Evolutionary conservation across 108 stramenopile genomes (phyloP).

Genomic region (Parietichytrium sp.): DNA sequence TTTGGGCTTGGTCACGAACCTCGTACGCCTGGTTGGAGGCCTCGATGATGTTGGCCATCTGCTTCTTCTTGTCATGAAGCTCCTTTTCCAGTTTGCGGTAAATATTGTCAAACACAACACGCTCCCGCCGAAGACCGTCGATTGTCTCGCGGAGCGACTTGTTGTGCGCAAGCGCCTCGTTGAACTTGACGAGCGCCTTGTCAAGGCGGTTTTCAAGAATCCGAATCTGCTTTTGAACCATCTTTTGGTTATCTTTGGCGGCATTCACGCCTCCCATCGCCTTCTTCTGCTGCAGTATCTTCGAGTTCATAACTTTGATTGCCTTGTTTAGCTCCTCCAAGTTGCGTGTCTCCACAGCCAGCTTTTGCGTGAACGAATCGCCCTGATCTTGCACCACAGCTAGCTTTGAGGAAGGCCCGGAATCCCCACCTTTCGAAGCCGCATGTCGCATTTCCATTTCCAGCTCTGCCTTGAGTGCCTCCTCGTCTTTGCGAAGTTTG

Average conservation of each 20-base stretch:
- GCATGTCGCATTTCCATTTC: conserved; percentile 68
- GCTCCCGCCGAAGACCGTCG: conserved; percentile 75
- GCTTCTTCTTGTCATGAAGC: conserved; percentile 71
- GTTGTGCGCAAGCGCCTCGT: conserved; percentile 74
- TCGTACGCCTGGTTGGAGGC: conserved; percentile 76
- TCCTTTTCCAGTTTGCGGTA: conserved; percentile 69
- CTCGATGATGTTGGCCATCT: conserved; percentile 81
- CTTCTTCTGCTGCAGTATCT: conserved; percentile 70
- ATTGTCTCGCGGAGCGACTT: conserved; percentile 74
- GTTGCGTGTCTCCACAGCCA: conserved; percentile 61
- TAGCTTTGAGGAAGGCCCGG: conserved; percentile 60
- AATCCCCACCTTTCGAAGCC: conserved; percentile 57
- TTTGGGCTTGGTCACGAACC: conserved; percentile 75
- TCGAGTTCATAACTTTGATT: conserved; percentile 57
- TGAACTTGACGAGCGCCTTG: conserved; percentile 79
- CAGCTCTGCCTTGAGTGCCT: conserved; percentile 73
- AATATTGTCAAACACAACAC: conserved; percentile 77
- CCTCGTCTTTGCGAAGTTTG: conserved; percentile 71
- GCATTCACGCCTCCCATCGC: conserved; percentile 81
- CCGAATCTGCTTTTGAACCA: conserved; percentile 73
- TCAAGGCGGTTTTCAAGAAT: conserved; percentile 81
- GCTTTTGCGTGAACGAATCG: conserved; percentile 56
- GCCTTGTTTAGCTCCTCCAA: conserved; percentile 65
- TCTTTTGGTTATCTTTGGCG: conserved; percentile 65
- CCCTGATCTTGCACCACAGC: conserved; percentile 62